Conservation (phyloP, 306 rosid genomes). For the Ceratonia siliqua region DNA sequence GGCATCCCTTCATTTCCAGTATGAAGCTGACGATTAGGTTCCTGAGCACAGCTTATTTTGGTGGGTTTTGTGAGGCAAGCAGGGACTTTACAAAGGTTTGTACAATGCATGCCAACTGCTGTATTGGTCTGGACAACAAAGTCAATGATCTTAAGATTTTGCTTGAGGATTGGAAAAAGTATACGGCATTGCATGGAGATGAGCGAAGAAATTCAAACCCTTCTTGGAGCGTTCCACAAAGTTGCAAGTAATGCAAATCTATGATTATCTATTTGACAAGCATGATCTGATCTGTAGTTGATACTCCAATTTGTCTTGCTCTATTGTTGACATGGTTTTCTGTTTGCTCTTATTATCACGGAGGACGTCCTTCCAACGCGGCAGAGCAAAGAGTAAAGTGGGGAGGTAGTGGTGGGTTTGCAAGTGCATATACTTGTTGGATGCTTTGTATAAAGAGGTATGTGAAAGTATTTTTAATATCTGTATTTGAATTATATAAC, state of each 20-base stretch:
- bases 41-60: conserved; percentile 61
- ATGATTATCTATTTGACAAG: background rate
- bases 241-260: conserved; percentile 61
- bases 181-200: conserved; percentile 30
- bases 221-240: conserved; percentile 64
- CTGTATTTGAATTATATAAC: background rate
- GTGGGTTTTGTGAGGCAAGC: conserved; percentile 74
- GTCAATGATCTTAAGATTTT: conserved; percentile 67
- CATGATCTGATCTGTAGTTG: no score
- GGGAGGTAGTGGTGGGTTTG: background rate
- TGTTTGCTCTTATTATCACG: conserved; percentile 1
- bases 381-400: background rate
- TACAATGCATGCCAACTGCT: conserved; percentile 95
- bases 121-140: conserved; percentile 72
- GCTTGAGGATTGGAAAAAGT: conserved; percentile 75
- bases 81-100: conserved; percentile 43
- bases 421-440: background rate
- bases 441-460: conserved; percentile 28
- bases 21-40: conserved; percentile 58
- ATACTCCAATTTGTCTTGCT: conserved; percentile 1
- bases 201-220: background rate
- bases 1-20: conserved; percentile 29
- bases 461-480: background rate
- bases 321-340: conserved; percentile 1
- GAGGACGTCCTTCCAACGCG: conserved; percentile 45